Evolutionary conservation across 768 basidiomycete species (phyloP).

Genomic region (Russula vinacea): DNA sequence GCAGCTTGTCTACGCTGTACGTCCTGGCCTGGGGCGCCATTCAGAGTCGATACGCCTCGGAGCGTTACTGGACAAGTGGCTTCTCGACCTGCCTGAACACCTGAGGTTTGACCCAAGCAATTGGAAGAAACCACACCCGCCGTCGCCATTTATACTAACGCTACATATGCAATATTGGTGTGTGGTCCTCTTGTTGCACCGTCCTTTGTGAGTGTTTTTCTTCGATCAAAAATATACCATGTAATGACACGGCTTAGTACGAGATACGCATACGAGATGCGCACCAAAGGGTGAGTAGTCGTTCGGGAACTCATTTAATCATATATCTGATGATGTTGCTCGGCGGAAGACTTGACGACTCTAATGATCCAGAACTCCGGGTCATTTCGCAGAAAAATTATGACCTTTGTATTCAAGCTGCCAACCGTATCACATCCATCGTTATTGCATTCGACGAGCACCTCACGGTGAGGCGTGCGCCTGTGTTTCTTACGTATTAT

Average conservation of each 20-base stretch:
- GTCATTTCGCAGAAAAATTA: constrained; percentile 60
- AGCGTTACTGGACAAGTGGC: constrained; percentile 68
- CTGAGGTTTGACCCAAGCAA: constrained; percentile 54
- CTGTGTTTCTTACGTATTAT: constrained; percentile 75
- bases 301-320: constrained; percentile 11
- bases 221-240: neutral
- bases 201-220: constrained; percentile 62
- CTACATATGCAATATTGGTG: constrained; percentile 89
- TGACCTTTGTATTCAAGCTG: constrained; percentile 70
- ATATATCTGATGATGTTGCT: neutral
- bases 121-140: constrained; percentile 41
- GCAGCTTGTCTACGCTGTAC: constrained; percentile 68
- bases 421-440: constrained; percentile 74
- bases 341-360: constrained; percentile 33
- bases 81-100: constrained; percentile 64
- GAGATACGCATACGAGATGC: constrained; percentile 32
- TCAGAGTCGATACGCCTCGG: constrained; percentile 57
- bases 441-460: constrained; percentile 59
- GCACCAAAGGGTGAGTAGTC: constrained; percentile 30
- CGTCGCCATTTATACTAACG: constrained; percentile 64
- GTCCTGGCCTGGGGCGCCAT: constrained; percentile 53
- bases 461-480: constrained; percentile 56
- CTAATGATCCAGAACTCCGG: constrained; percentile 53
- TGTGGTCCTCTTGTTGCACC: constrained; percentile 66
- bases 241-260: constrained; percentile 34